Evolutionary conservation across 2,329 filamentous ascomycete species (phyloP).

Genomic region (Dendryphion nanum): DNA sequence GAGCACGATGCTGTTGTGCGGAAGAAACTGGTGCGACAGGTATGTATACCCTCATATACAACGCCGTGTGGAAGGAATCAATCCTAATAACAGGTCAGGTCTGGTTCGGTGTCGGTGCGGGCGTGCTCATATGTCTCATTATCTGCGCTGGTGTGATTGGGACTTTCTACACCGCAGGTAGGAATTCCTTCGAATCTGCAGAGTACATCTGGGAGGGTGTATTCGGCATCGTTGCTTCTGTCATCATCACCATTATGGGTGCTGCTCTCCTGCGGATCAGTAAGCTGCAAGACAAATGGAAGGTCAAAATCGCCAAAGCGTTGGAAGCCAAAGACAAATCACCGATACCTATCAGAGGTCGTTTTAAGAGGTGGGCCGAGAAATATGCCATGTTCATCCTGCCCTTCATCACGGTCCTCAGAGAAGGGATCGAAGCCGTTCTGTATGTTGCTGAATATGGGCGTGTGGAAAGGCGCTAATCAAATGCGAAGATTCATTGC

Average conservation of each 20-base stretch:
- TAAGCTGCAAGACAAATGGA: constrained; percentile 85
- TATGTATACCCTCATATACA: constrained; percentile 22
- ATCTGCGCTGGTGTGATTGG: constrained; percentile 68
- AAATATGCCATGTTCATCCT: constrained; percentile 85
- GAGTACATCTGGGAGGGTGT: constrained; percentile 81
- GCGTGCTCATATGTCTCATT: constrained; percentile 63
- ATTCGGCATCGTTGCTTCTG: constrained; percentile 69
- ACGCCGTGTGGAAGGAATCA: background rate
- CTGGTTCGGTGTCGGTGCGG: constrained; percentile 65
- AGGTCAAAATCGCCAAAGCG: constrained; percentile 72
- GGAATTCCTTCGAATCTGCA: constrained; percentile 63
- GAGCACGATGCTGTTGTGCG: constrained; percentile 61
- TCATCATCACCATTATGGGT: constrained; percentile 82
- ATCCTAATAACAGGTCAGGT: too few relatives aligned
- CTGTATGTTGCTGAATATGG: constrained; percentile 52
- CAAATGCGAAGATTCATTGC: constrained; percentile 69
- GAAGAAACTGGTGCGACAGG: constrained; percentile 67
- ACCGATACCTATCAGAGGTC: constrained; percentile 39
- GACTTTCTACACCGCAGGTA: constrained; percentile 69
- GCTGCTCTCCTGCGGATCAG: constrained; percentile 76
- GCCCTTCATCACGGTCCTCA: constrained; percentile 82
- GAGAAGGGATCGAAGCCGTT: constrained; percentile 83
- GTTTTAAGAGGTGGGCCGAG: constrained; percentile 64
- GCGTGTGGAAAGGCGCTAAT: too few relatives aligned
- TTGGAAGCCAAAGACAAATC: constrained; percentile 56